Conservation (phyloP, 1,139 yeast genomes). For the Blastobotrys proliferans region DNA sequence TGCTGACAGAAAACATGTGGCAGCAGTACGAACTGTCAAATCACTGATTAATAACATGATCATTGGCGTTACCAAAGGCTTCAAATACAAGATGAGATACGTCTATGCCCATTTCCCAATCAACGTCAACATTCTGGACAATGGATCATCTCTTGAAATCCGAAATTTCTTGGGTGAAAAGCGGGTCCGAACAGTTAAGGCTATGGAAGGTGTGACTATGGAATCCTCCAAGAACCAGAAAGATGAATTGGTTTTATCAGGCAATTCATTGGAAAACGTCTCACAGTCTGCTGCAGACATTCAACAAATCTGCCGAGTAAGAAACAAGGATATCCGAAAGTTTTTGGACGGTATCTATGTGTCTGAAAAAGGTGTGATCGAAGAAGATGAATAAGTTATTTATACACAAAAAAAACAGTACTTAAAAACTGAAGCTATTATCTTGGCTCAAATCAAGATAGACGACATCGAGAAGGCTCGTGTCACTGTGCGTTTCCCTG, state of each 20-base stretch:
- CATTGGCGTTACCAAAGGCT: slow-evolving; percentile 99
- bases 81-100: slow-evolving; percentile 99
- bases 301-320: slow-evolving; percentile 97
- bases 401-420: not conserved
- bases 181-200: slow-evolving; percentile 82
- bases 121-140: slow-evolving; percentile 88
- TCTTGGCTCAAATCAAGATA: slow-evolving; percentile 18
- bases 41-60: slow-evolving; percentile 89
- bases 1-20: slow-evolving; percentile 99
- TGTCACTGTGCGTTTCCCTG: too few relatives aligned
- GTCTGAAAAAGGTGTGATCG: slow-evolving; percentile 90
- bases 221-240: slow-evolving; percentile 80
- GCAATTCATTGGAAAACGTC: slow-evolving; percentile 97
- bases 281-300: slow-evolving; percentile 98
- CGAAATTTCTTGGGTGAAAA: slow-evolving; percentile 99
- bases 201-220: slow-evolving; percentile 88
- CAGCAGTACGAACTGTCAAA: slow-evolving; percentile 98
- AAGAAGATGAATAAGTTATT: slow-evolving; percentile 49
- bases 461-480: slow-evolving; percentile 16
- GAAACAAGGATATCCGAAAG: slow-evolving; percentile 99
- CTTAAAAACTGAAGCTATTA: slow-evolving; percentile 10
- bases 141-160: slow-evolving; percentile 80
- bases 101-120: slow-evolving; percentile 99
- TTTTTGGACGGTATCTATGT: slow-evolving; percentile 99
- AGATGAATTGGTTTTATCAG: slow-evolving; percentile 89